phyloP scores from a whole-genome alignment of 345 rosid genomes.

The Ricinus communis region DNA sequence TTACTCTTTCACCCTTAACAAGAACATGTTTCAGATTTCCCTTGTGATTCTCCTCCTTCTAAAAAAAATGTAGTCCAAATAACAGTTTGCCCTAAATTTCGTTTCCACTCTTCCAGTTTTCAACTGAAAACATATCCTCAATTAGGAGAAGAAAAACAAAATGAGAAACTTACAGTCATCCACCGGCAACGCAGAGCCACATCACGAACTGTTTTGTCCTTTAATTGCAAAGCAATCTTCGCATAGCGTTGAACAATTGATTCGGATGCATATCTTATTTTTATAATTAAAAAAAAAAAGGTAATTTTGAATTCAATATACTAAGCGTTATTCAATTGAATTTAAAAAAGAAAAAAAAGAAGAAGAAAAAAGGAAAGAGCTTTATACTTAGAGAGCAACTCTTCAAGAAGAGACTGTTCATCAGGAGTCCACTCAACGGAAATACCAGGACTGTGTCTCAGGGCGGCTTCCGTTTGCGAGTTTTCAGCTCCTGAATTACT shows the following conservation, averaged over 20 bases:
- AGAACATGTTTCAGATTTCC: no score
- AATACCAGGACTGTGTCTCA: constrained; percentile 70
- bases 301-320: no score
- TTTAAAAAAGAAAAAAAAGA: no score
- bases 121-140: background rate
- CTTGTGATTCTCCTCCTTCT: no score
- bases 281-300: background rate
- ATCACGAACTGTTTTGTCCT: constrained; percentile 76
- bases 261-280: constrained; percentile 68
- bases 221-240: constrained; percentile 74
- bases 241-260: constrained; percentile 64
- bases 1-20: no score
- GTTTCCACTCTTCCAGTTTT: background rate
- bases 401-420: constrained; percentile 68
- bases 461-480: constrained; percentile 42
- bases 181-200: constrained; percentile 82
- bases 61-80: no score
- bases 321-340: background rate
- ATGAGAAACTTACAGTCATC: constrained; percentile 59
- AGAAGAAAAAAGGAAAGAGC: no score
- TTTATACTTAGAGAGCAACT: constrained; percentile 59
- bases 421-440: constrained; percentile 64
- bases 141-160: background rate
- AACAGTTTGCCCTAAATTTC: no score
- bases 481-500: constrained; percentile 32